Evolutionary conservation across 2,329 filamentous ascomycete genomes (phyloP), one percentile per base, ranked within the genome.

Genomic region (Coniochaeta sp.): DNA sequence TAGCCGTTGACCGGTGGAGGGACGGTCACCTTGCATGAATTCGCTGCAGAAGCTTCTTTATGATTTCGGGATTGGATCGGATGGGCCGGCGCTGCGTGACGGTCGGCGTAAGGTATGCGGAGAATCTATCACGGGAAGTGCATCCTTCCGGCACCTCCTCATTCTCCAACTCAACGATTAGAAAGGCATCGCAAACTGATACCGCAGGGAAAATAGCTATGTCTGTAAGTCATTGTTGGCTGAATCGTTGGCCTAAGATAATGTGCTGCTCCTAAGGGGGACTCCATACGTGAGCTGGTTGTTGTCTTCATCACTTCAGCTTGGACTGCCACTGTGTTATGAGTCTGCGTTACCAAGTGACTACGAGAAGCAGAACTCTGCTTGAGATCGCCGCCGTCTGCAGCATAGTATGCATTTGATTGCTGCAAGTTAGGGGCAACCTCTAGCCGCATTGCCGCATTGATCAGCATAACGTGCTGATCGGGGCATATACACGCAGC

Each of bases 371-470:
- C 6, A 9, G 6, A 43, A 43, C 1, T 24, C 8, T 40, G 43
- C 7, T 17, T 24, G 43, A 47, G 43, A 24, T 47, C 19, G 43
- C n/a, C 43, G n/a, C 8, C 3, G 43, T 24, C 28, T 14, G 52
- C 36, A 58, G 14, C 44, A 28, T 58, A 61, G 60, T 59, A 59
- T 60, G 58, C 54, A 57, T 59, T 59, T 55, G 50, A 62, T 59
- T 62, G 62, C 55, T 57, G 55, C 28, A 55, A 61, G 59, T 59
- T 52, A 60, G 38, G 55, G 58, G 54, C n/a, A 57, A 19, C 28
- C 47, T 33, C 58, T 36, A 60, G 43, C 58, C 61, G 61, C 56
- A 61, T 43, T 61, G 60, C 59, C 58, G 59, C 60, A 36, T 57
- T 36, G 40, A 24, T 58, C 43, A 58, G 17, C 40, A 31, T 22